Evolutionary conservation across 169 alveolate species (phyloP).

Genomic region (Eimeria zaria): DNA sequence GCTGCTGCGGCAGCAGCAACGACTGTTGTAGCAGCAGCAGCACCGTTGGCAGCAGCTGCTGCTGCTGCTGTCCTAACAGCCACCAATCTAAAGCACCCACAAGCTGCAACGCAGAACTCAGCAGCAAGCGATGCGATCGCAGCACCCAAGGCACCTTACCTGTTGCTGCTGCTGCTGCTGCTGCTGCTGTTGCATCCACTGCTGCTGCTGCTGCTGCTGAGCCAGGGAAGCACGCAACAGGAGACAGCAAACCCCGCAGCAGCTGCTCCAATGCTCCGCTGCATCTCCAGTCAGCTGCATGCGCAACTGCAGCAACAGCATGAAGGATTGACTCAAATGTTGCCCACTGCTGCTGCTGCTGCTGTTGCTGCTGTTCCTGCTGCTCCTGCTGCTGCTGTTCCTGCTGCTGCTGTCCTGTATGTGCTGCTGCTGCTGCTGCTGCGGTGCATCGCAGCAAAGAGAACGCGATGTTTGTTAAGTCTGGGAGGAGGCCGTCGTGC

Average conservation of each 20-base stretch:
- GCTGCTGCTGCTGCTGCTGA: constrained; percentile 5
- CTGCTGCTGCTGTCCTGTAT: too few relatives aligned
- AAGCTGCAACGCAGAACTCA: constrained; percentile 41
- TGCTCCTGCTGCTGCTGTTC: not conserved
- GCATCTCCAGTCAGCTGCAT: constrained; percentile 45
- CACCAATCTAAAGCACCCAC: constrained; percentile 45
- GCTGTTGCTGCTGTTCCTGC: not conserved
- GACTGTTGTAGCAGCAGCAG: constrained; percentile 61
- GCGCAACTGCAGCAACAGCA: constrained; percentile 30
- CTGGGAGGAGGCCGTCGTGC: constrained; percentile 50
- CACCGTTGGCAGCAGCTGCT: constrained; percentile 22
- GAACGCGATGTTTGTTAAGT: constrained; percentile 5
- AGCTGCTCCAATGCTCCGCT: constrained; percentile 24
- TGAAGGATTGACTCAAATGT: constrained; percentile 56
- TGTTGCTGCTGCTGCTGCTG: not conserved
- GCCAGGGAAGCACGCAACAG: not conserved
- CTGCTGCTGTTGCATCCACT: not conserved
- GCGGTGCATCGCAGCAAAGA: not conserved
- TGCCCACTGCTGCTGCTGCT: constrained; percentile 62
- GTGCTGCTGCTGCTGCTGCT: too few relatives aligned
- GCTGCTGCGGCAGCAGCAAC: constrained; percentile 17
- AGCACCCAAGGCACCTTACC: not conserved
- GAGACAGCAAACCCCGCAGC: constrained; percentile 59
- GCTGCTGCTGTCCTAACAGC: constrained; percentile 57
- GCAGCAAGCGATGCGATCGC: constrained; percentile 26